Evolutionary conservation across 306 rosid species (phyloP).

Genomic region (Sindora glabra): DNA sequence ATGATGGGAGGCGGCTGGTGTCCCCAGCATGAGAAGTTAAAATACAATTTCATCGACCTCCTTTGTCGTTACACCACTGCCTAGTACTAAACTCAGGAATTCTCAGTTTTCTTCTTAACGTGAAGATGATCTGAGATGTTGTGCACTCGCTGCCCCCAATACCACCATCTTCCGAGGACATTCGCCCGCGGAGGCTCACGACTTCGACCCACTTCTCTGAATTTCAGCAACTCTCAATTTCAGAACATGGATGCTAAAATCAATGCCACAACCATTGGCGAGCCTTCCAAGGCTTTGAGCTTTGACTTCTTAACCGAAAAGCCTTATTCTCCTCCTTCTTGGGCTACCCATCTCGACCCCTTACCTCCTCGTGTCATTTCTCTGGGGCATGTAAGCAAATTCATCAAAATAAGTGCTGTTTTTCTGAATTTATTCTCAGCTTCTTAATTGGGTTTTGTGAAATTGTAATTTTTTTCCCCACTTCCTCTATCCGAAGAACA

Average conservation of each 20-base stretch:
- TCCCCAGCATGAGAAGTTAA: no score
- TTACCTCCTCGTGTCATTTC: conserved; percentile 61
- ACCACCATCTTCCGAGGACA: not conserved
- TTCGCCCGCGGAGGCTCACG: not conserved
- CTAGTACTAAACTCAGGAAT: no score
- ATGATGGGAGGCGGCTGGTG: no score
- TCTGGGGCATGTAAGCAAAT: conserved; percentile 57
- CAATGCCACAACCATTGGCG: not conserved
- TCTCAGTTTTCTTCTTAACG: not conserved
- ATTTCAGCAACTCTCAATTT: not conserved
- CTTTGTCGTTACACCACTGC: no score
- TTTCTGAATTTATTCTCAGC: not conserved
- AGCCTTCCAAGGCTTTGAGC: not conserved
- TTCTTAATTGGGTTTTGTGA: not conserved
- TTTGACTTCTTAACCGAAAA: conserved; percentile 42
- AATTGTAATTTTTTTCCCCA: not conserved
- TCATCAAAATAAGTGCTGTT: not conserved
- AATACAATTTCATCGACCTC: no score
- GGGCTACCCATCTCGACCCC: conserved; percentile 80
- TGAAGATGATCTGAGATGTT: conserved; percentile 15
- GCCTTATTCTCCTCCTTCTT: conserved; percentile 62
- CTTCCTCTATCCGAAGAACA: not conserved
- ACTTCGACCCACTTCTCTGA: not conserved
- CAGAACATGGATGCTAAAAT: conserved; percentile 22
- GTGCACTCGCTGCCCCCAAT: not conserved